Conservation (phyloP, 1,284 basidiomycete genomes). For the Malassezia globosa region DNA sequence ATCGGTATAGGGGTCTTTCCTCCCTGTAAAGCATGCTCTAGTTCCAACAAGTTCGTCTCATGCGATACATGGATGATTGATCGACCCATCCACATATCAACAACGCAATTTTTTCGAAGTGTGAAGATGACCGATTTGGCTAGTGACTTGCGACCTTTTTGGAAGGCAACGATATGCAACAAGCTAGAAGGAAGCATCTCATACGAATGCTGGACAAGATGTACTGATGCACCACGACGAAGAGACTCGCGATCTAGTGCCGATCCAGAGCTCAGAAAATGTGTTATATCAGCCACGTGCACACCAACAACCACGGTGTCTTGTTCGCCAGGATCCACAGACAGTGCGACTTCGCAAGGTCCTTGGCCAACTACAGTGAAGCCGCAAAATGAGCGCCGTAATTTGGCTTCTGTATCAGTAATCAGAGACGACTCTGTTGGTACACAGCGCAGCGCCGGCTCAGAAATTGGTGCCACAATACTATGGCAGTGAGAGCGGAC, state of each 20-base stretch:
- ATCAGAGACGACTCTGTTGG: slow-evolving; percentile 55
- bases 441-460: slow-evolving; percentile 82
- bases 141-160: slow-evolving; percentile 5
- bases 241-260: slow-evolving; percentile 93
- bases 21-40: not conserved
- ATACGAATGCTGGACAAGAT: slow-evolving; percentile 69
- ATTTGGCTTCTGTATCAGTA: not conserved
- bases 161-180: not conserved
- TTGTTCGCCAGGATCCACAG: slow-evolving; percentile 74
- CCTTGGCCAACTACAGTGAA: not conserved
- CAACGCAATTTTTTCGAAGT: slow-evolving; percentile 67
- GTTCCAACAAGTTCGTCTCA: not conserved
- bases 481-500: slow-evolving; percentile 82
- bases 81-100: slow-evolving; percentile 83
- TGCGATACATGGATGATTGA: slow-evolving; percentile 57
- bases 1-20: not conserved
- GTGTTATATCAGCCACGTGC: slow-evolving; percentile 88
- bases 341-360: slow-evolving; percentile 69
- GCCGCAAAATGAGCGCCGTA: not conserved
- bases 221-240: slow-evolving; percentile 91
- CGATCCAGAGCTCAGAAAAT: slow-evolving; percentile 87
- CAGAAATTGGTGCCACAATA: slow-evolving; percentile 44
- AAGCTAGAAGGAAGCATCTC: slow-evolving; percentile 51
- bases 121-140: slow-evolving; percentile 55
- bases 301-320: slow-evolving; percentile 82